phyloP scores from a whole-genome alignment of 1,284 basidiomycete species.

The Puccinia hordei region DNA sequence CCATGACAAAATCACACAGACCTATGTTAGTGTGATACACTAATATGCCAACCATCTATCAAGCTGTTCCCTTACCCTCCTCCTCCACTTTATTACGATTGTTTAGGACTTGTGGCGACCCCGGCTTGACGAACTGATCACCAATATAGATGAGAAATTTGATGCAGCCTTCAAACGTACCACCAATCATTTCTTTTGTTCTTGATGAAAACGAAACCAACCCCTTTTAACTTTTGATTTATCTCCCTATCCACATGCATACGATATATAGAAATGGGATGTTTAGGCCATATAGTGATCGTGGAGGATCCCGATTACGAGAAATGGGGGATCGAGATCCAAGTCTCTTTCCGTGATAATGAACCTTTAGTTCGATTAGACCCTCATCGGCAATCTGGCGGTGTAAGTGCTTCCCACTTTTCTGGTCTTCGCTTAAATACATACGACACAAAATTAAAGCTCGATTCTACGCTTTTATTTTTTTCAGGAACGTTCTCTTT shows the following conservation, averaged over 20 bases:
- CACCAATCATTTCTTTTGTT: background rate
- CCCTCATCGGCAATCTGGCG: conserved; percentile 88
- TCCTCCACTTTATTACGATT: background rate
- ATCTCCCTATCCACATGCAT: background rate
- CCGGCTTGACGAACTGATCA: conserved; percentile 73
- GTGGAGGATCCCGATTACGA: conserved; percentile 77
- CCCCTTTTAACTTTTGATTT: background rate
- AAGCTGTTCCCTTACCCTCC: background rate
- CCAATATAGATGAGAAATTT: conserved; percentile 79
- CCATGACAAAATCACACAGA: conserved; percentile 53
- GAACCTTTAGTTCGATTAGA: conserved; percentile 85
- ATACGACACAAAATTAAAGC: conserved; percentile 16
- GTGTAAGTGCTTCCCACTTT: conserved; percentile 71
- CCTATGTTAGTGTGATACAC: conserved; percentile 61
- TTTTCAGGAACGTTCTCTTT: conserved; percentile 85
- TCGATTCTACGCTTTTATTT: background rate
- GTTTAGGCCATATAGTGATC: conserved; percentile 78
- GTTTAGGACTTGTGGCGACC: conserved; percentile 80
- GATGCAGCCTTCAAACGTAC: conserved; percentile 83
- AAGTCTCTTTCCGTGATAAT: conserved; percentile 90
- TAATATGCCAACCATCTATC: background rate
- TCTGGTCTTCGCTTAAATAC: background rate
- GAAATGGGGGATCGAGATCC: conserved; percentile 93
- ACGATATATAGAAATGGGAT: conserved; percentile 68
- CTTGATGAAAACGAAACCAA: background rate